Base-by-base conservation (phyloP, 352 stramenopile species). In the Pythium monospermum region DNA sequence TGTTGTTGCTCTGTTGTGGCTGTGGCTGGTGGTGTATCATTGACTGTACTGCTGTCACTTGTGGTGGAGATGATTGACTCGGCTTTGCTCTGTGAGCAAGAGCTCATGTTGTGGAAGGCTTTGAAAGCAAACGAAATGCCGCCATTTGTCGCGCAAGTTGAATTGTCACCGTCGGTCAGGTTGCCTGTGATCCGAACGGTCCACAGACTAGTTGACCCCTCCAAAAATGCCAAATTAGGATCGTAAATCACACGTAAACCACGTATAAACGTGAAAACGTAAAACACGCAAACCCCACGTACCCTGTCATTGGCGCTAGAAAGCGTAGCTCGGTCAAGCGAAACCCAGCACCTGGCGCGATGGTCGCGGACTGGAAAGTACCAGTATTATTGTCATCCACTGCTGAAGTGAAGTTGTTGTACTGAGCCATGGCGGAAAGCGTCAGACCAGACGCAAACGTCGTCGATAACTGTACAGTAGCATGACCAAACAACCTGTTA, bases 391-490 rank as follows among this genome's bases (percentile, higher is more conserved):
- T 22, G 7, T 39, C 8, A 13, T 23, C 4, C 8, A 38, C 42
- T 2, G 37, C 13, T 21, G 38, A 23, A 0, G 47, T 53, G n/a
- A 57, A 18, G 15, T 46, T 51, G 31, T 40, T 44, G 28, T 40
- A 33, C 8, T 25, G n/a, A 12, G 30, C 39, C 13, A 55, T 51
- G 10, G 33, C 53, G 8, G 48, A 36, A 6, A 61, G 50, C 18
- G 31, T 5, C n/a, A 61, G 53, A 21, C 53, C 53, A 22, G 46
- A 37, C 8, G 53, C 36, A 13, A 61, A 61, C 2, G 53, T 61
- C 18, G 46, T 61, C 16, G 53, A 61, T 13, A 61, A n/a, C 53
- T 61, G 30, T n/a, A n/a, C n/a, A n/a, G n/a, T n/a, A n/a, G n/a
- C n/a, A 35, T 35, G 30, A 35, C 8, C 13, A 35, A 8, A 35